Evolutionary conservation across 352 stramenopile genomes (phyloP).

Genomic region (Pythium utonaiense): DNA sequence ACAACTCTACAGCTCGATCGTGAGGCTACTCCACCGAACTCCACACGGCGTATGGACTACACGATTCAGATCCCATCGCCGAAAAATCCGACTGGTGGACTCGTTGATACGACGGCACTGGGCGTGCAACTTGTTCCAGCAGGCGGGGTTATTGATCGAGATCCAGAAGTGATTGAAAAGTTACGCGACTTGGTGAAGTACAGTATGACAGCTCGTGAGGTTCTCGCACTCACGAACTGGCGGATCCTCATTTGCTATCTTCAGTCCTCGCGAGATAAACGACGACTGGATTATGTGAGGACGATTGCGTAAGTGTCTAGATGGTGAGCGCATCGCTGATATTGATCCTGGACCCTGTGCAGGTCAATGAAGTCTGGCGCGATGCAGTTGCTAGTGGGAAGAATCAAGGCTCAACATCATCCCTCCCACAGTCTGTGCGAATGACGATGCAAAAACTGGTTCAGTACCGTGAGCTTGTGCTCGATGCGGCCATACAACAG

Average conservation of each 20-base stretch:
- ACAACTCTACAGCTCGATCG: too few relatives aligned
- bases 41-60: neutral
- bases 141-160: slow-evolving; percentile 23
- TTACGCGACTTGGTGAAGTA: slow-evolving; percentile 42
- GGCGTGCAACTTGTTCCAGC: neutral
- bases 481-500: slow-evolving; percentile 27
- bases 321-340: neutral
- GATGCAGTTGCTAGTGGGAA: neutral
- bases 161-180: slow-evolving; percentile 48
- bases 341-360: neutral
- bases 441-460: slow-evolving; percentile 43
- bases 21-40: neutral
- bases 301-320: neutral
- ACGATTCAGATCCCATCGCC: slow-evolving; percentile 14
- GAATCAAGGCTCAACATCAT: neutral
- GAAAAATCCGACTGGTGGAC: neutral
- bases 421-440: slow-evolving; percentile 18
- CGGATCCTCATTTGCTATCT: slow-evolving; percentile 40
- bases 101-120: neutral
- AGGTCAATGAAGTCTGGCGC: slow-evolving; percentile 18
- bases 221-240: slow-evolving; percentile 36
- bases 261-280: slow-evolving; percentile 20
- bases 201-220: slow-evolving; percentile 25
- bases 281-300: slow-evolving; percentile 44
- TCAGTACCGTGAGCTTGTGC: slow-evolving; percentile 29